Conservation (phyloP, 2,329 filamentous ascomycete genomes). For the Volutella citrinella region DNA sequence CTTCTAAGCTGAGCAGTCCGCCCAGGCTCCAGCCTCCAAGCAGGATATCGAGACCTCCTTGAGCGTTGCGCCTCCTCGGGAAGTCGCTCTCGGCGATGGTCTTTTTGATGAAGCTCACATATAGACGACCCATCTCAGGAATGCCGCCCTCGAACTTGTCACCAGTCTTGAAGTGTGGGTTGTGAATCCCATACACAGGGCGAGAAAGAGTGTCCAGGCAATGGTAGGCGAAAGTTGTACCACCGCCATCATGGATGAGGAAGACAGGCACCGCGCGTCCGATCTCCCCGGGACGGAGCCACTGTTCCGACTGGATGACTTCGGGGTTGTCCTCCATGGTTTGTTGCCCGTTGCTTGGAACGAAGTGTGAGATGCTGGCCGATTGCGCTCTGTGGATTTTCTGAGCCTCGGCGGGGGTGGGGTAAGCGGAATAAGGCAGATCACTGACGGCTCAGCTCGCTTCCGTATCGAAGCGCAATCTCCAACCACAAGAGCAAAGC, state of each 20-base stretch:
- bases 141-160: conserved; percentile 50
- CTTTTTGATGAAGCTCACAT: conserved; percentile 43
- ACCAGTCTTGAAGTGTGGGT: conserved; percentile 48
- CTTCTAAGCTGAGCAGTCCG: conserved; percentile 49
- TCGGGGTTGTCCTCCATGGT: conserved; percentile 30
- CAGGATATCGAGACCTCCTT: conserved; percentile 38
- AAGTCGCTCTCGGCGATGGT: conserved; percentile 30
- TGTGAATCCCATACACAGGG: conserved; percentile 51
- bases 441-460: no score
- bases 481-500: no score
- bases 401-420: no score
- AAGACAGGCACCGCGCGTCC: conserved; percentile 43
- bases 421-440: no score
- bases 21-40: conserved; percentile 57
- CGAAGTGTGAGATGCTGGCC: no score
- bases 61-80: conserved; percentile 20
- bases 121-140: conserved; percentile 51
- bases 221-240: conserved; percentile 57
- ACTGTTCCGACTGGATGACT: conserved; percentile 32
- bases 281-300: conserved; percentile 18
- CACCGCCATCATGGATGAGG: conserved; percentile 60
- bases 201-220: conserved; percentile 48
- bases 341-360: no score
- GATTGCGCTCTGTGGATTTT: no score
- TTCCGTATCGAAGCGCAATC: no score